These are phyloP conservation scores for Mucuna pruriens DNA, from an alignment of 306 rosid genomes.

Conservation along the genomic window DNA sequence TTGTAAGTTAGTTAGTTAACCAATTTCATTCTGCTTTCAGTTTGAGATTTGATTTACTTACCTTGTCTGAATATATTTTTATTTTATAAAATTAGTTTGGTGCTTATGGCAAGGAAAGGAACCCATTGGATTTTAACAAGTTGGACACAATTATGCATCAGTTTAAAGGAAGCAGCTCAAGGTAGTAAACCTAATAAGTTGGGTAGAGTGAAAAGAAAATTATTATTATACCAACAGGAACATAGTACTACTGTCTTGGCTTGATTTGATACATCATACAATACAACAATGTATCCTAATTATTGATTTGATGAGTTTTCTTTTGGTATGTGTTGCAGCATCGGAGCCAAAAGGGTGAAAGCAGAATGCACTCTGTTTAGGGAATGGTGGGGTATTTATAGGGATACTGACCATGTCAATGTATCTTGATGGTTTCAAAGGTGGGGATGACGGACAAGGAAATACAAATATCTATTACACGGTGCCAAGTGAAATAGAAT, in stretches of 20 bases:
- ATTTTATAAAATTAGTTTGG: not conserved
- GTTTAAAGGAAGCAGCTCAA: conserved; percentile 92
- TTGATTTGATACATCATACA: conserved; percentile 25
- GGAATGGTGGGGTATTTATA: conserved; percentile 46
- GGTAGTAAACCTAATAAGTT: conserved; percentile 52
- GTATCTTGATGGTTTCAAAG: not conserved
- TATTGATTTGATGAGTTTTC: conserved; percentile 28
- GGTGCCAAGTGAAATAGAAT: not conserved
- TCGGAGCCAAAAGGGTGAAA: conserved; percentile 92
- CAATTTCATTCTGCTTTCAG: not conserved
- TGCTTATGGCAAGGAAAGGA: conserved; percentile 56
- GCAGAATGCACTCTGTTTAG: conserved; percentile 73
- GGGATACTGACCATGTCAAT: conserved; percentile 16
- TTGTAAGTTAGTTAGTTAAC: conserved; percentile 54
- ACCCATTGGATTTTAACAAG: conserved; percentile 72
- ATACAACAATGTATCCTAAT: conserved; percentile 16
- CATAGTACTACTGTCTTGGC: conserved; percentile 32
- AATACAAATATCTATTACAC: not conserved
- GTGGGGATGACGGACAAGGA: not conserved
- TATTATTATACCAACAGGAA: too few species aligned
- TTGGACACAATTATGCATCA: conserved; percentile 79
- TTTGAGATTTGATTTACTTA: not conserved
- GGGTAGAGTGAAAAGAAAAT: too few species aligned
- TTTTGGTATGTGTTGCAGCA: conserved; percentile 60
- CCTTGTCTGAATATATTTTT: not conserved